Evolutionary conservation across 331 rosid genomes (phyloP).

Genomic region (Spiraea crenata): DNA sequence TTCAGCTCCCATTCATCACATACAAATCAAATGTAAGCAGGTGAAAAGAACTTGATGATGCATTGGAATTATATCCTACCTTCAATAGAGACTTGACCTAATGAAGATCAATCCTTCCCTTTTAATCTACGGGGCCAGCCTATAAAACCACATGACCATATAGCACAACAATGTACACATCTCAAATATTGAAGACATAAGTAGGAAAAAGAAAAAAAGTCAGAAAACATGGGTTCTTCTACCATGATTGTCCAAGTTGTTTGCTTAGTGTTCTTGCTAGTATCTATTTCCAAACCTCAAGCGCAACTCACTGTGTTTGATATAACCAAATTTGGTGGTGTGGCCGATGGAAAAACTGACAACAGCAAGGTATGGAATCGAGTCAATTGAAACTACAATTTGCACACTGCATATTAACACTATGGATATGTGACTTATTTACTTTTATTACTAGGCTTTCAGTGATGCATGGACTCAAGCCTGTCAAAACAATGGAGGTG

Average conservation of each 20-base stretch:
- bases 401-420: too few species aligned
- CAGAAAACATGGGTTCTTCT: slow-evolving; percentile 1
- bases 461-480: slow-evolving; percentile 18
- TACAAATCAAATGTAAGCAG: too few species aligned
- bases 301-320: slow-evolving; percentile 10
- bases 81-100: neutral
- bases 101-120: neutral
- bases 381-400: too few species aligned
- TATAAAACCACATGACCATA: slow-evolving; percentile 3
- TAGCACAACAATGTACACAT: neutral
- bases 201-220: neutral
- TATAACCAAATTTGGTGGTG: slow-evolving; percentile 15
- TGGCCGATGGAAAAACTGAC: slow-evolving; percentile 26
- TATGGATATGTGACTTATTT: neutral
- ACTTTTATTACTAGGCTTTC: slow-evolving; percentile 12
- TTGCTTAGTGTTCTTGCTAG: slow-evolving; percentile 14
- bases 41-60: too few species aligned
- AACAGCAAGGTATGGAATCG: slow-evolving; percentile 23
- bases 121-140: neutral
- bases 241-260: neutral
- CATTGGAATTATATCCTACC: too few species aligned
- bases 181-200: neutral
- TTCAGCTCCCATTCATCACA: too few species aligned
- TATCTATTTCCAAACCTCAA: slow-evolving; percentile 20
- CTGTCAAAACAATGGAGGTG: slow-evolving; percentile 15